Evolutionary conservation across 2,329 filamentous ascomycete species (phyloP).

Genomic region (Rhynchosporium secalis): DNA sequence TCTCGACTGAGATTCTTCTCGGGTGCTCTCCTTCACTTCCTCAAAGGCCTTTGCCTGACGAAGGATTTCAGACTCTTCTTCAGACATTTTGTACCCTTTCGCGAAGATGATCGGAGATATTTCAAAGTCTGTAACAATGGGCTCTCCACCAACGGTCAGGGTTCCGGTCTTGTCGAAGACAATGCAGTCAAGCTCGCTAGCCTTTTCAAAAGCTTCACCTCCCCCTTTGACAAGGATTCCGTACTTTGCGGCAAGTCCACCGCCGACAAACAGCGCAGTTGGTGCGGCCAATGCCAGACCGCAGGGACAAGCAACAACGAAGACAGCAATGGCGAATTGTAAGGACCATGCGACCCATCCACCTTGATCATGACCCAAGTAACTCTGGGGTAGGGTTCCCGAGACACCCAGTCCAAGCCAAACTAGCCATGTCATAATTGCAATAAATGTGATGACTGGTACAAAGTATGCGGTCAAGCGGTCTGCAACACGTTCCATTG

Average conservation of each 20-base stretch:
- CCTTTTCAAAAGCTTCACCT: slow-evolving; percentile 60
- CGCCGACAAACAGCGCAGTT: slow-evolving; percentile 59
- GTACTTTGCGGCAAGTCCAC: slow-evolving; percentile 55
- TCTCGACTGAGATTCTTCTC: slow-evolving; percentile 21
- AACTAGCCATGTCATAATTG: slow-evolving; percentile 68
- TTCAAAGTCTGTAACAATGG: slow-evolving; percentile 54
- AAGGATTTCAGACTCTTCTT: slow-evolving; percentile 42
- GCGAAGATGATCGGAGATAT: slow-evolving; percentile 29
- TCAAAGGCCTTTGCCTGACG: slow-evolving; percentile 62
- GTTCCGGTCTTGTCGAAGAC: slow-evolving; percentile 64
- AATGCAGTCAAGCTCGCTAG: slow-evolving; percentile 53
- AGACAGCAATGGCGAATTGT: slow-evolving; percentile 69
- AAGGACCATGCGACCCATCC: slow-evolving; percentile 73
- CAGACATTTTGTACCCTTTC: slow-evolving; percentile 1
- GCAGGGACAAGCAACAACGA: slow-evolving; percentile 62
- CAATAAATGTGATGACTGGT: slow-evolving; percentile 67
- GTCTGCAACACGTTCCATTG: slow-evolving; percentile 74
- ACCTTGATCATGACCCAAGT: slow-evolving; percentile 50
- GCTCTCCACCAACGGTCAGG: slow-evolving; percentile 63
- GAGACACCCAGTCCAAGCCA: slow-evolving; percentile 68
- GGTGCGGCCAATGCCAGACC: slow-evolving; percentile 60
- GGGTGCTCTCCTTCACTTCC: slow-evolving; percentile 41
- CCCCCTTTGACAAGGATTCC: slow-evolving; percentile 60
- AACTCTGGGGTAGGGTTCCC: slow-evolving; percentile 56
- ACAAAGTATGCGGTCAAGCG: slow-evolving; percentile 75